Percentiles rank a stretch among this genome's conserved stretches.
phyloP scores from a whole-genome alignment of 495 filamentous ascomycete species.

The Penicillium arizonense region DNA sequence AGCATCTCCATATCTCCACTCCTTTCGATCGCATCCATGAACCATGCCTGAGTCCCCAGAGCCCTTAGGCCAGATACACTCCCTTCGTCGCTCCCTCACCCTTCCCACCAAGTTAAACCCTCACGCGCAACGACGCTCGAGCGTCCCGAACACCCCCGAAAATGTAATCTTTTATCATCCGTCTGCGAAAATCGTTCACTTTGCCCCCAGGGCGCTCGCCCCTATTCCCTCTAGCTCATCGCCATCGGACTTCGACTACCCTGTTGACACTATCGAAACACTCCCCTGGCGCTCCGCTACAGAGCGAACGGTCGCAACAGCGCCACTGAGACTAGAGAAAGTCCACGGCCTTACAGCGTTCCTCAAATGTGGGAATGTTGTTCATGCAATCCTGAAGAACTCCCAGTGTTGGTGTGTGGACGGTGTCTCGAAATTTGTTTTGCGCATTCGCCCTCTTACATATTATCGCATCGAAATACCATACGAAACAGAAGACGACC shows the following conservation, averaged over 20 bases:
- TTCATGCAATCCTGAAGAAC: slow-evolving; percentile 82
- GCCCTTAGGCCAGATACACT: slow-evolving; percentile 33
- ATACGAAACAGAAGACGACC: slow-evolving; percentile 56
- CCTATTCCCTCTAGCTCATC: slow-evolving; percentile 42
- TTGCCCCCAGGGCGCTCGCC: slow-evolving; percentile 46
- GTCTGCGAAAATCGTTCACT: slow-evolving; percentile 63
- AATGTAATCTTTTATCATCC: slow-evolving; percentile 72
- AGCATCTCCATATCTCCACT: slow-evolving; percentile 12
- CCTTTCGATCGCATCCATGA: slow-evolving; percentile 23
- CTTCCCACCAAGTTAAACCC: slow-evolving; percentile 51
- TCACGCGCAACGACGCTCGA: slow-evolving; percentile 31
- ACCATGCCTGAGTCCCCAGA: slow-evolving; percentile 40
- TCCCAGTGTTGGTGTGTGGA: slow-evolving; percentile 93
- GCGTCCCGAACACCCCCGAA: slow-evolving; percentile 44
- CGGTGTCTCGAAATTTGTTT: slow-evolving; percentile 74
- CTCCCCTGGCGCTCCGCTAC: slow-evolving; percentile 72
- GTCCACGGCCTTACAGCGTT: slow-evolving; percentile 80
- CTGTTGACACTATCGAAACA: slow-evolving; percentile 46
- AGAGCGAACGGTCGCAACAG: slow-evolving; percentile 80
- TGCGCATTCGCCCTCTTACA: slow-evolving; percentile 73
- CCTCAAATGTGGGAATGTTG: slow-evolving; percentile 74
- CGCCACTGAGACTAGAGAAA: slow-evolving; percentile 75
- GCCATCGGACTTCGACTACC: slow-evolving; percentile 47
- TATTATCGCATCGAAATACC: slow-evolving; percentile 91
- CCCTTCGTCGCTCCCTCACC: slow-evolving; percentile 57